phyloP scores from a whole-genome alignment of 108 stramenopile species.

The Aurantiochytrium sp. region DNA sequence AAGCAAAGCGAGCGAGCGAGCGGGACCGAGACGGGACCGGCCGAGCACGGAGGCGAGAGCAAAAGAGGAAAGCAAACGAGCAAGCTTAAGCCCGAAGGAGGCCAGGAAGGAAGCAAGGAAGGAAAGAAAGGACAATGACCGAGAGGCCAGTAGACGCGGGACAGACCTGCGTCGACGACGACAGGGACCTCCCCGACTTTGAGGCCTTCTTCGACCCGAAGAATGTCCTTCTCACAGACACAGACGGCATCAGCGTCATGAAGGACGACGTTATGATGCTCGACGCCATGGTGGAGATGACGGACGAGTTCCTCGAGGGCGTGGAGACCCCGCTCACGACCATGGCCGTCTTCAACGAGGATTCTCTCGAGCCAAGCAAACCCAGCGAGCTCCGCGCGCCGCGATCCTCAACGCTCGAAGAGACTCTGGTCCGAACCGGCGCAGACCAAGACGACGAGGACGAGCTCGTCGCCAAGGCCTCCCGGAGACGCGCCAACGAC shows the following conservation, averaged over 20 bases:
- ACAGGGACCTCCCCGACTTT: background rate
- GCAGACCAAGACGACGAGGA: too few relatives aligned
- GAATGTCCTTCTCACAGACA: background rate
- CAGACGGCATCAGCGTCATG: background rate
- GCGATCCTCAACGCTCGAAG: too few relatives aligned
- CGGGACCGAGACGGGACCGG: too few relatives aligned
- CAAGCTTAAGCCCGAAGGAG: too few relatives aligned
- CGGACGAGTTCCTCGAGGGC: constrained; percentile 16
- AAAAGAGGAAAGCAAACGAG: too few relatives aligned
- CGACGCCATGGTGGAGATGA: constrained; percentile 3
- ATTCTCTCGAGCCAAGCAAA: background rate
- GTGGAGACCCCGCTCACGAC: constrained; percentile 22
- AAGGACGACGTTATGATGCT: constrained; percentile 19
- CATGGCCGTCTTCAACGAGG: constrained; percentile 18
- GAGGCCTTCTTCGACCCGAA: background rate
- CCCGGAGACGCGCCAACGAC: too few relatives aligned
- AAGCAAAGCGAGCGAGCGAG: too few relatives aligned
- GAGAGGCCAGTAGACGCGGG: background rate
- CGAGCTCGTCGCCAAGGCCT: too few relatives aligned
- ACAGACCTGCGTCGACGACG: background rate
- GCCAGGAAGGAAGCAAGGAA: too few relatives aligned
- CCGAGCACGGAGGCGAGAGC: too few relatives aligned
- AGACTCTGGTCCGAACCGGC: too few relatives aligned
- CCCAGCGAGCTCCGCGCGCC: background rate
- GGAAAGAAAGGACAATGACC: background rate